Evolutionary conservation across 2,329 filamentous ascomycete genomes (phyloP), one percentile per base, ranked within the genome.

Genomic region (Xylariomycetidae sp.): DNA sequence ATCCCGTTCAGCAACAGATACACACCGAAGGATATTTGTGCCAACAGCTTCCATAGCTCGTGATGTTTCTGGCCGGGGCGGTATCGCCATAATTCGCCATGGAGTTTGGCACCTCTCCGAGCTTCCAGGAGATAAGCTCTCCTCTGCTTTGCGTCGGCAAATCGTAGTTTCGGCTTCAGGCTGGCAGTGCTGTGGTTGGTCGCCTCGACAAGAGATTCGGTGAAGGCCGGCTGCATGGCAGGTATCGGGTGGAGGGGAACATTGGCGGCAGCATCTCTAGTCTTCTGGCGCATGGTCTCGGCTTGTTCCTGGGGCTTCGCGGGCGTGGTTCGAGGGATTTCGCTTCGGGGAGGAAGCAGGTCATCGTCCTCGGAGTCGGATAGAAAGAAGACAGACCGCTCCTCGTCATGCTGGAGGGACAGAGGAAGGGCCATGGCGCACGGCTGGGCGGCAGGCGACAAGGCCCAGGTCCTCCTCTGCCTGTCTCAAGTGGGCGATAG

Each of bases 1-100:
- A 93, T 76, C 40, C 81, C 79, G 50, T 89, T 81, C 35, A 93
- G 76, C 37, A 96, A 64, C 27, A 96, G 68, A 57, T 95, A 89
- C 23, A 96, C 81, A 14, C 92, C 90, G 58, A 96, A 96, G 2
- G 87, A 82, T 47, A 96, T 89, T 60, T 96, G 90, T 12, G 90
- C 81, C 54, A 93, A 76, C 30, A 95, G 75, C 63, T 95, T 95
- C 68, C 82, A 82, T 39, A 96, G 67, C 43, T 93, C 87, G 54
- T 96, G 92, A 53, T 87, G 82, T 50, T 77, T 75, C 55, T 92
- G 85, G 26, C 78, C 79, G 0, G 79, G 72, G 33, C 80, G 77
- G 56, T 84, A 80, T 37, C 82, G 78, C 87, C 89, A 95, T 54
- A 76, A 63, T 30, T 79, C 74, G 32, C 78, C 80, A 54, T 85